Conservation (phyloP, 2,329 filamentous ascomycete species). For the Scortechinia acanthostroma region DNA sequence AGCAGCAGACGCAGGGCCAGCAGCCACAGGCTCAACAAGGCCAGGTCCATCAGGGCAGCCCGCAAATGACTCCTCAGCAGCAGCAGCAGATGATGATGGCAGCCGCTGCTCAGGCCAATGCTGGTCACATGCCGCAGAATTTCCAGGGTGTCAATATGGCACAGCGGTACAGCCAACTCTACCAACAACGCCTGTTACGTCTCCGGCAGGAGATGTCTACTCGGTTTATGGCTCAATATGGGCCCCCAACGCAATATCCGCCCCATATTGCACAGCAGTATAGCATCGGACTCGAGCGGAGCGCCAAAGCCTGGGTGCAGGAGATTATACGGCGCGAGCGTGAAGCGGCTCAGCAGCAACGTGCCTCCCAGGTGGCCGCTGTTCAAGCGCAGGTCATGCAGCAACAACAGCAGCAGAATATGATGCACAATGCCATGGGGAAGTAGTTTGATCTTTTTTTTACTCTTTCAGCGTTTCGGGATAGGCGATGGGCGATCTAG, state of each 20-base stretch:
- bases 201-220: background rate
- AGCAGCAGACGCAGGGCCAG: background rate
- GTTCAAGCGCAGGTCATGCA: background rate
- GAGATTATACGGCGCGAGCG: background rate
- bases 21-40: background rate
- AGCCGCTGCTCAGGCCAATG: background rate
- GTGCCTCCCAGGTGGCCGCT: background rate
- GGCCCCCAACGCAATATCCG: background rate
- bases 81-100: background rate
- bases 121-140: background rate
- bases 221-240: background rate
- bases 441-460: slow-evolving; percentile 1
- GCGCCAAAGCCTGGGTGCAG: background rate
- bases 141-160: slow-evolving; percentile 1
- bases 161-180: background rate
- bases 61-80: slow-evolving; percentile 2
- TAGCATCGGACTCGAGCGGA: background rate
- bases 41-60: background rate
- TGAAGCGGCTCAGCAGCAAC: background rate
- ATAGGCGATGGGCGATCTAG: too few species aligned
- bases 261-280: slow-evolving; percentile 1
- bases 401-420: slow-evolving; percentile 1
- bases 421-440: background rate
- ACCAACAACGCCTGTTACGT: background rate
- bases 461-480: too few species aligned